A percentile compares a stretch with the other conserved stretches of the same genome.
Evolutionary conservation across 495 filamentous ascomycete genomes (phyloP).

Genomic region (Hypoxylon lenormandii): DNA sequence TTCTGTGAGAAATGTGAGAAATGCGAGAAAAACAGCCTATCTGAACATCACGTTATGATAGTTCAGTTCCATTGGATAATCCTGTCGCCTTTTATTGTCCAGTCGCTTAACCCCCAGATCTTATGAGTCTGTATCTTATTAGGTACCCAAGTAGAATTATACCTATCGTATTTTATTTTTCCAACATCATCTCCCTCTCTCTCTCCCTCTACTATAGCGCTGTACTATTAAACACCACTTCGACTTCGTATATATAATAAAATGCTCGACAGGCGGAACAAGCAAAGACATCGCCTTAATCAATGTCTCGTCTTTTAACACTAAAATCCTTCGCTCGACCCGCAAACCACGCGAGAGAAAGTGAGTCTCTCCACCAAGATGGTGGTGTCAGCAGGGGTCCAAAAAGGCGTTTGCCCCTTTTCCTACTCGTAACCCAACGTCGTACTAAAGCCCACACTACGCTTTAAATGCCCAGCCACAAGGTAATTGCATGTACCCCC

Average conservation of each 20-base stretch:
- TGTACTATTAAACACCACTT: neutral
- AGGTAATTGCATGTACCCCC: constrained; percentile 41
- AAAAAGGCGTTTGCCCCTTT: constrained; percentile 39
- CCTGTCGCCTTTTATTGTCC: constrained; percentile 23
- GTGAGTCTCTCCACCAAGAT: constrained; percentile 33
- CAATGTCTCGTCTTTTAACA: neutral
- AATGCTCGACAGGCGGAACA: too few relatives aligned
- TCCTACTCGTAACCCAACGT: constrained; percentile 35
- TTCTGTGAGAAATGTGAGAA: constrained; percentile 12
- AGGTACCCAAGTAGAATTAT: too few relatives aligned
- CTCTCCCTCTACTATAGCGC: neutral
- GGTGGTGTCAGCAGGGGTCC: constrained; percentile 37
- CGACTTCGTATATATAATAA: neutral
- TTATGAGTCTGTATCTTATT: too few relatives aligned
- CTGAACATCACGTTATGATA: constrained; percentile 19
- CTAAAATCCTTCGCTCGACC: constrained; percentile 37
- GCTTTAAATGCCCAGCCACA: constrained; percentile 45
- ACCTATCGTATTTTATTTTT: too few relatives aligned
- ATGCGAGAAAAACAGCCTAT: constrained; percentile 29
- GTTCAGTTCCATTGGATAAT: constrained; percentile 39
- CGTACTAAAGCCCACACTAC: constrained; percentile 30
- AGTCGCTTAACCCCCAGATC: constrained; percentile 12
- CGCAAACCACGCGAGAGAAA: constrained; percentile 37
- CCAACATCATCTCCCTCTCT: neutral
- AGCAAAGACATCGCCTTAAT: neutral